Evolutionary conservation across 768 basidiomycete species (phyloP).

Genomic region (Tylopilus plumbeoviolaceoides): DNA sequence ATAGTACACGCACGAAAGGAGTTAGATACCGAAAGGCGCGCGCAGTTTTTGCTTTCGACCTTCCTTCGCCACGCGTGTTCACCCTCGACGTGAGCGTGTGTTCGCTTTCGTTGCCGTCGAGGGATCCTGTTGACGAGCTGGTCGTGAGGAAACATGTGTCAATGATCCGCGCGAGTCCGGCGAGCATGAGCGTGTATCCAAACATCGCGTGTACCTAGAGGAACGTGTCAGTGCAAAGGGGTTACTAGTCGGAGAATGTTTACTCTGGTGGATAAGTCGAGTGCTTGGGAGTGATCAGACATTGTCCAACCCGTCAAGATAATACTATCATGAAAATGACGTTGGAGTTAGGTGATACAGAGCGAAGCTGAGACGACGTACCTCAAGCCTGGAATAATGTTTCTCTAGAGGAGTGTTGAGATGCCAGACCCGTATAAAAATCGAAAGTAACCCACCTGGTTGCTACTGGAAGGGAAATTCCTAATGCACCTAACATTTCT

Average conservation of each 20-base stretch:
- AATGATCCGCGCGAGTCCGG: conserved; percentile 72
- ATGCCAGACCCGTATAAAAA: neutral
- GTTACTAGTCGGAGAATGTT: neutral
- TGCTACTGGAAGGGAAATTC: conserved; percentile 79
- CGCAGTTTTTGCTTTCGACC: conserved; percentile 35
- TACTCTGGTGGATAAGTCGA: conserved; percentile 87
- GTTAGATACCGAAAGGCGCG: no score
- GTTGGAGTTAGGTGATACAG: neutral
- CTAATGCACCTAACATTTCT: conserved; percentile 77
- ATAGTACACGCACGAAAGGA: no score
- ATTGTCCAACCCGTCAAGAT: conserved; percentile 93
- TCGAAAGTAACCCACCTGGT: conserved; percentile 47
- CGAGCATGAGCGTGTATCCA: conserved; percentile 81
- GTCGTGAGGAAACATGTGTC: conserved; percentile 78
- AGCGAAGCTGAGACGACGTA: conserved; percentile 32
- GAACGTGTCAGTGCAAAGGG: neutral
- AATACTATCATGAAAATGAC: conserved; percentile 43
- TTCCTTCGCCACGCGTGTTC: conserved; percentile 13
- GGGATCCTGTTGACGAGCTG: conserved; percentile 23
- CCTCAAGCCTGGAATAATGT: conserved; percentile 80
- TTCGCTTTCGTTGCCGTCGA: conserved; percentile 59
- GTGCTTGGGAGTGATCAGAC: conserved; percentile 82
- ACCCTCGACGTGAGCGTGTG: conserved; percentile 53
- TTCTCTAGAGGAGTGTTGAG: conserved; percentile 43
- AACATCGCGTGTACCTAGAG: conserved; percentile 75